Evolutionary conservation across 192 early-diverging fungal genomes (phyloP), one percentile per base, ranked within the genome.

Genomic region (Podochytrium sp.): DNA sequence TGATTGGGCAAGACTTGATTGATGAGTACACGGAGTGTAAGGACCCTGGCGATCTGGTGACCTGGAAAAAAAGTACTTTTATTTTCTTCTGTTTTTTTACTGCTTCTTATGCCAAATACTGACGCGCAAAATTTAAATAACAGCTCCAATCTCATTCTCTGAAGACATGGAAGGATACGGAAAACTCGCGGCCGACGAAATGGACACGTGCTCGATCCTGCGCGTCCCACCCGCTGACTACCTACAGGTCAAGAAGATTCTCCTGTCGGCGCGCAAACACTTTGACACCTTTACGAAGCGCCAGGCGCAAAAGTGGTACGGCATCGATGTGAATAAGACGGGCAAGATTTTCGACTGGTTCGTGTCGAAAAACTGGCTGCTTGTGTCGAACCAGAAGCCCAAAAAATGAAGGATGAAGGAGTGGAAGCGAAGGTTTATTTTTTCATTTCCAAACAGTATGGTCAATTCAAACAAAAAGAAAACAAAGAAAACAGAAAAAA

Each of bases 291-390:
- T 96, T 76, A 90, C 91, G 65, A 98, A 98, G 78, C 88, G 91
- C 53, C 95, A 95, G 78, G 96, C 96, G 4, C 94, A 98, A 84
- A 89, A 90, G 56, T 83, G 95, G 71, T 94, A 91, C 65, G 86
- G 92, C 39, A 91, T 98, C 27, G 96, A 98, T 75, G 96, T 98
- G 71, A 98, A 98, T 85, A 98, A 98, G 73, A 83, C 79, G 5
- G 78, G 75, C 33, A 82, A 92, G 71, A 84, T 97, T 20, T 96
- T 91, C 83, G 93, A 94, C 75, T 92, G 92, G 86, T 98, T 93
- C 83, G 90, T 89, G 25, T 80, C 84, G 51, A 79, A 95, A 50
- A 94, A 93, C 62, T 98, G 96, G 96, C 85, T 98, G 30, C 78
- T 70, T 27, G 14, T 61, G 6, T 58, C 55, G 3, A 74, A 71